Evolutionary conservation across 2,329 filamentous ascomycete genomes (phyloP), one percentile per base, ranked within the genome.

Genomic region (Calonectria honghensis): DNA sequence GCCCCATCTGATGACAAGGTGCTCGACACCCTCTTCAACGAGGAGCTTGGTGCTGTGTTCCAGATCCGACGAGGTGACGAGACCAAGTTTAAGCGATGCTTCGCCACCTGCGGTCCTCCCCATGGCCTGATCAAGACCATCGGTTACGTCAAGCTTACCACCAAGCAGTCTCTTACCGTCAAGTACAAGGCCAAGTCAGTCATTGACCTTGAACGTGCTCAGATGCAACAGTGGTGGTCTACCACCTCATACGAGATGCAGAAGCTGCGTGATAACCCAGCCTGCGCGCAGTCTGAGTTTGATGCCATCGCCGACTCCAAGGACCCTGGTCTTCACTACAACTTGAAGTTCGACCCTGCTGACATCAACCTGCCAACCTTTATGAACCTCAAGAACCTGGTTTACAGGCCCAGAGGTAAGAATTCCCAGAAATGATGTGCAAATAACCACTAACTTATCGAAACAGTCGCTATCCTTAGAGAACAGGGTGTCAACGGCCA

Each of bases 401-500:
- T 95, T 87, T 90, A 77, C 89, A 88, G 82, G 80, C 85, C 87
- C 93, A 95, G 75, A 79, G 82, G 77, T 82, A 74, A 72, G 68
- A 61, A 14, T 39, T 51, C 39, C 31, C 27, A 3, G 3, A 5
- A 85, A 37, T 52, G 2, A 9, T 6, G 18, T 63, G 2, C 11
- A 18, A 29, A 16, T 20, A 20, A n/a, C 59, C 89, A 73, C 91
- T 95, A 82, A 89, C 89, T 90, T 88, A 79, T 80, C 84, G 85
- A 94, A 1, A 92, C 93, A 39, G 96, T 99, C 31, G 97, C 97
- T 54, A 98, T 99, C 79, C 92, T 99, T 29, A 91, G 97, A 82
- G 97, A 98, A 85, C 96, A 98, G 85, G 97, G 97, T 84, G 95
- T 98, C 79, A 98, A 99, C 86, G 95, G 96, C 52, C 92, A 98